Percentiles rank a stretch among this genome's conserved stretches.
Evolutionary conservation across 2,329 filamentous ascomycete species (phyloP).

Genomic region (Lecanoromycetidae sp.): DNA sequence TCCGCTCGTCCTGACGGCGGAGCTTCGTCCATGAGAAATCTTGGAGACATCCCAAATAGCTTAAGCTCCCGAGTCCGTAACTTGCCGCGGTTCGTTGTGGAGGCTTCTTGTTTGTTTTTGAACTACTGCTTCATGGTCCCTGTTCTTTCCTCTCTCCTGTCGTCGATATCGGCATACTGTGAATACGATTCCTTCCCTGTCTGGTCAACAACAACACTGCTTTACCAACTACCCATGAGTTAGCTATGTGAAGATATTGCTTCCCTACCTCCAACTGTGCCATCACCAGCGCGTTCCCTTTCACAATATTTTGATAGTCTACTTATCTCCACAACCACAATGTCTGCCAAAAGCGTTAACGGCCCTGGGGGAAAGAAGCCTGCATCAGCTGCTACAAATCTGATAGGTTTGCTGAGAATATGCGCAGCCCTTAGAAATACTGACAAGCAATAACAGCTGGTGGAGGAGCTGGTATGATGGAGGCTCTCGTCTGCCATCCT

Average conservation of each 20-base stretch:
- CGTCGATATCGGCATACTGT: neutral
- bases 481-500: constrained; percentile 90
- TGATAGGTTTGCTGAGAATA: constrained; percentile 54
- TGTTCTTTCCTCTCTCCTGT: neutral
- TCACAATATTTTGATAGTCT: neutral
- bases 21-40: neutral
- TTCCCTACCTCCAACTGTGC: neutral
- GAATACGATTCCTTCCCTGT: neutral
- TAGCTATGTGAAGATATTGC: neutral
- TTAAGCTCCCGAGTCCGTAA: constrained; percentile 4
- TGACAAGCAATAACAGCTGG: constrained; percentile 51
- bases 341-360: constrained; percentile 49
- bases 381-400: constrained; percentile 74
- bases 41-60: neutral
- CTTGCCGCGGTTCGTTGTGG: constrained; percentile 4
- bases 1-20: constrained; percentile 11
- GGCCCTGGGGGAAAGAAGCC: constrained; percentile 57
- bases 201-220: neutral
- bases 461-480: constrained; percentile 98
- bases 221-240: neutral
- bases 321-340: constrained; percentile 25
- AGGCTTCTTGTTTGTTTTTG: neutral
- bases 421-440: neutral
- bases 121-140: neutral
- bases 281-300: neutral